Conservation (phyloP, 257 asterid genomes). For the Solanum etuberosum region DNA sequence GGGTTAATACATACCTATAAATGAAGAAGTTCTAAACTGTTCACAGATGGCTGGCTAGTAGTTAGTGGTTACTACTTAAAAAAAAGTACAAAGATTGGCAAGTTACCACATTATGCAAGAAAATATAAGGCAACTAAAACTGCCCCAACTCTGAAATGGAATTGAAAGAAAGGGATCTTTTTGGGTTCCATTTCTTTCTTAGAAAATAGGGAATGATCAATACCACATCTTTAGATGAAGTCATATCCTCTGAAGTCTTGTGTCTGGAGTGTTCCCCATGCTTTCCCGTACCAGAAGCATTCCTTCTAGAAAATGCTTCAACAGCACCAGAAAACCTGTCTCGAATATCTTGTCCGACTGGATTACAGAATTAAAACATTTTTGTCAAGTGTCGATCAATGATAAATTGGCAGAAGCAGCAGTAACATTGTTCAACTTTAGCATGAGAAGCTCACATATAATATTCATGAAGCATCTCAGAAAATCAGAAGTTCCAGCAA, state of each 20-base stretch:
- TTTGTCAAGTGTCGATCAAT: neutral
- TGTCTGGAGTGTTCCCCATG: constrained; percentile 63
- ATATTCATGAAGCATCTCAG: neutral
- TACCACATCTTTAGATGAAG: constrained; percentile 97
- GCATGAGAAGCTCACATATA: neutral
- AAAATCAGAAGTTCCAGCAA: neutral
- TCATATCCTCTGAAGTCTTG: constrained; percentile 54
- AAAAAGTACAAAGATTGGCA: neutral
- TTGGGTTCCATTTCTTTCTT: neutral
- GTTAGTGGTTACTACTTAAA: neutral
- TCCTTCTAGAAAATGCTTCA: constrained; percentile 80
- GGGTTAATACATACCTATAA: neutral
- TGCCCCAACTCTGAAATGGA: neutral
- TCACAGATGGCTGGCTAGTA: neutral
- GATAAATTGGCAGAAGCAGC: neutral
- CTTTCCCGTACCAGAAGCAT: constrained; percentile 52
- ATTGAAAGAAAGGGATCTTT: neutral
- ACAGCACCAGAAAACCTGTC: constrained; percentile 80
- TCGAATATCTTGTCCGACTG: constrained; percentile 69
- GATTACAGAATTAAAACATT: constrained; percentile 2
- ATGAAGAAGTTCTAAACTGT: neutral
- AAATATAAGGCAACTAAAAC: neutral
- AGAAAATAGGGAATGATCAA: neutral
- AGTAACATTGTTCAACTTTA: neutral
- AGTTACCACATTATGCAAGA: neutral